Base-by-base conservation (phyloP, 768 basidiomycete species). In the Lentinula sp. region DNA sequence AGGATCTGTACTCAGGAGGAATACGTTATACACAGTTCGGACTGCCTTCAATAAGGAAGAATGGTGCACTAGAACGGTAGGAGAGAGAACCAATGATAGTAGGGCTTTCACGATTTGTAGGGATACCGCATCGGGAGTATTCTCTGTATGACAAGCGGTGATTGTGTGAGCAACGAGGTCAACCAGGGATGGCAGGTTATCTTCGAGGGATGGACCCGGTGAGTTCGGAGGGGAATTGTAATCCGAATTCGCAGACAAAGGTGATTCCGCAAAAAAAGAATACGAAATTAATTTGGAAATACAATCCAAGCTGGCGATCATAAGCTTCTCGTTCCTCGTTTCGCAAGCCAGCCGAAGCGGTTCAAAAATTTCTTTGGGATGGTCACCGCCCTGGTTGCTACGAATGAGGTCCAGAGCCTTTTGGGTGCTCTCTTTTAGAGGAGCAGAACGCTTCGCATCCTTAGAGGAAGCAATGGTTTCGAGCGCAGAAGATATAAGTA, bases 221-320 rank as follows among this genome's bases (percentile, higher is more conserved):
- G 91, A 92, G 6, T 86, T 83, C 23, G 90, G 91, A 35, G 93
- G 91, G 2, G 93, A 93, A 3, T 84, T 80, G 54, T 88, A 75
- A 41, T 66, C 73, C 37, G 72, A 67, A 57, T 76, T 71, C 57
- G 74, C 65, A 33, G 73, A 60, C 54, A 78, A 71, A 39, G 78
- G 74, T 36, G 82, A 72, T 66, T 97, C 95, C 46, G 85, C 84
- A 69, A 98, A 98, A 83, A 98, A 98, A 28, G 93, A 95, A 73
- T 98, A 93, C 6, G 95, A 95, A 64, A 98, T 92, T 65, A 99
- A 85, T 74, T 99, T 99, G 59, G 94, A 93, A 62, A 98, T 94
- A 69, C 97, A 95, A 73, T 99, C 97, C 71, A 99, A 78, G 67
- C 95, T 96, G 16, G 95, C 92, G 70, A 97, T 93, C 88, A 95